Evolutionary conservation across 805 yeast species (phyloP).

Genomic region (Myxozyma neotropica): DNA sequence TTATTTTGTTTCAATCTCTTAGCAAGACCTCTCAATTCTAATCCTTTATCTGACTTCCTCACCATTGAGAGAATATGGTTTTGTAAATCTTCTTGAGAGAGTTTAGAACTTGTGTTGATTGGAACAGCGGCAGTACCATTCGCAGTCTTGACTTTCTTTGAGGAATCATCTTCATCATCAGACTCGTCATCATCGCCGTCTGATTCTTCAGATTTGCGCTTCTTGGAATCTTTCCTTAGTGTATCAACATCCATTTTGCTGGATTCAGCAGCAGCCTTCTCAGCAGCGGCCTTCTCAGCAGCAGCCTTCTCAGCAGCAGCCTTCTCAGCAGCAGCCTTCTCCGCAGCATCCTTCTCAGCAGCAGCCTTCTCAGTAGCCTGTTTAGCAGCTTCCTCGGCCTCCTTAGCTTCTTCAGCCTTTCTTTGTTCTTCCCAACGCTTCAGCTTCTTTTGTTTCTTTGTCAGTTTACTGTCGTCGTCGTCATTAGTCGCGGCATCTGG

Average conservation of each 20-base stretch:
- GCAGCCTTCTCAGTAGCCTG: neutral
- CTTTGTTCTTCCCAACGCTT: constrained; percentile 10
- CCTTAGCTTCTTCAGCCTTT: constrained; percentile 4
- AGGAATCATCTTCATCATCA: constrained; percentile 9
- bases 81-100: constrained; percentile 7
- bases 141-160: constrained; percentile 1
- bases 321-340: constrained; percentile 1
- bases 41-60: constrained; percentile 3
- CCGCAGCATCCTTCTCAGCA: neutral
- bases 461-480: constrained; percentile 4
- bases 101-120: neutral
- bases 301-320: neutral
- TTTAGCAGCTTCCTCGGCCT: constrained; percentile 2
- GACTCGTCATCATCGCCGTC: constrained; percentile 1
- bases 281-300: neutral
- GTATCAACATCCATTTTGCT: neutral
- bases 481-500: neutral
- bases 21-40: constrained; percentile 16
- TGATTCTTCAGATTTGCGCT: constrained; percentile 2
- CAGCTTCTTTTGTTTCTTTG: constrained; percentile 12
- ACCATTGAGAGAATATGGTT: neutral
- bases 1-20: constrained; percentile 13
- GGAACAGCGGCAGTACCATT: constrained; percentile 10
- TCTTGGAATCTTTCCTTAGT: constrained; percentile 1
- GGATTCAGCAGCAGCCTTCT: neutral